Evolutionary conservation across 225 moss, liverwort and hornwort species (phyloP).

Genomic region (Polytrichum formosum): DNA sequence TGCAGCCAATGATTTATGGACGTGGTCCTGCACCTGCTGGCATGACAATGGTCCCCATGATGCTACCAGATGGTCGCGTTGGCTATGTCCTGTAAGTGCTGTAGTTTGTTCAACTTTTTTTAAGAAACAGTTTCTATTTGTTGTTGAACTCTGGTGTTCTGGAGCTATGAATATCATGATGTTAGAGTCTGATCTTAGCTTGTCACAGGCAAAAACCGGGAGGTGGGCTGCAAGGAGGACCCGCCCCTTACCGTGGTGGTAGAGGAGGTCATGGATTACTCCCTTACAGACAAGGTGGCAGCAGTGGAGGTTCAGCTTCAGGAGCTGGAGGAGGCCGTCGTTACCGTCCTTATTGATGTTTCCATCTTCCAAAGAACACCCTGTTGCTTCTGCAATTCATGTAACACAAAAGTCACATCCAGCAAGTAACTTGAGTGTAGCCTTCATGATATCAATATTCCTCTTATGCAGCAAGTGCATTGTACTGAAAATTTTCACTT

Average conservation of each 20-base stretch:
- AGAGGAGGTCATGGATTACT: constrained; percentile 89
- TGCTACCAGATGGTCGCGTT: constrained; percentile 95
- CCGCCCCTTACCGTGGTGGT: constrained; percentile 93
- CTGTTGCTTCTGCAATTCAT: constrained; percentile 29
- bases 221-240: constrained; percentile 79
- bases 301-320: constrained; percentile 59
- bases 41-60: constrained; percentile 99
- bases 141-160: not conserved
- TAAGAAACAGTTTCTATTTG: not conserved
- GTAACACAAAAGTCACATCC: constrained; percentile 33
- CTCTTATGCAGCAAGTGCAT: constrained; percentile 7
- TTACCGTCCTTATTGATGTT: constrained; percentile 83
- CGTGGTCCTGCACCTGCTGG: constrained; percentile 95
- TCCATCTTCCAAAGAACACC: constrained; percentile 10
- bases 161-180: constrained; percentile 1
- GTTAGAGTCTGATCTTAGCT: constrained; percentile 10
- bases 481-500: constrained; percentile 6
- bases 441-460: constrained; percentile 7
- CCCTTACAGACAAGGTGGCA: constrained; percentile 81
- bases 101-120: not conserved
- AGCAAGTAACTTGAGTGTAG: constrained; percentile 25
- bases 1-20: constrained; percentile 97
- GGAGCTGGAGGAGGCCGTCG: constrained; percentile 78
- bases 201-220: constrained; percentile 87
- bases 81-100: constrained; percentile 97